Conservation (phyloP, 2,329 filamentous ascomycete genomes). For the Ascochyta fabae region DNA sequence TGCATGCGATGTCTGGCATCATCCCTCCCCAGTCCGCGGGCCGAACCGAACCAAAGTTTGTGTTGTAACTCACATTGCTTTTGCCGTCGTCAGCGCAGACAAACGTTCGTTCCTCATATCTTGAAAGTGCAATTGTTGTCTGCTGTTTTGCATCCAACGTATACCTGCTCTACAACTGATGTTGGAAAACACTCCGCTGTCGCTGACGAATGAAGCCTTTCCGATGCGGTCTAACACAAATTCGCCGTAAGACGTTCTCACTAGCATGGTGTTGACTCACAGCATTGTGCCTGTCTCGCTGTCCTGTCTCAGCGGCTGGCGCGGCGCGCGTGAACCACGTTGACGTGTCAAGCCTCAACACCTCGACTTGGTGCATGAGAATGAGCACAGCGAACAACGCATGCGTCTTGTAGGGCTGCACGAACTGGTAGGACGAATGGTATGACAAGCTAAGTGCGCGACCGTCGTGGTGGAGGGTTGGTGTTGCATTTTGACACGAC, state of each 20-base stretch:
- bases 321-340: constrained; percentile 40
- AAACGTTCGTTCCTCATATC: background rate
- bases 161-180: background rate
- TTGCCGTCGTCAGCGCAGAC: background rate
- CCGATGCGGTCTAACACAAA: too few relatives aligned
- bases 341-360: constrained; percentile 39
- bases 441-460: background rate
- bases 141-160: background rate
- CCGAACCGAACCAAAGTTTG: constrained; percentile 13
- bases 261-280: background rate
- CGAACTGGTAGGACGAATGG: constrained; percentile 35
- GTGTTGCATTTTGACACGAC: constrained; percentile 1
- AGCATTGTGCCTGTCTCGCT: background rate
- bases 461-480: constrained; percentile 8
- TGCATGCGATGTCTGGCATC: background rate
- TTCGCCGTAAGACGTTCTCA: background rate
- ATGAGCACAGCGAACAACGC: constrained; percentile 25
- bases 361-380: background rate
- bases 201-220: background rate
- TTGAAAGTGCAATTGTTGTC: background rate
- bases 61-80: constrained; percentile 1
- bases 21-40: constrained; percentile 1
- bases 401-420: constrained; percentile 23
- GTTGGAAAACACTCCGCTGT: background rate
- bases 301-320: constrained; percentile 14